phyloP scores from a whole-genome alignment of 176 grass and related monocot genomes.

The Canna indica region DNA sequence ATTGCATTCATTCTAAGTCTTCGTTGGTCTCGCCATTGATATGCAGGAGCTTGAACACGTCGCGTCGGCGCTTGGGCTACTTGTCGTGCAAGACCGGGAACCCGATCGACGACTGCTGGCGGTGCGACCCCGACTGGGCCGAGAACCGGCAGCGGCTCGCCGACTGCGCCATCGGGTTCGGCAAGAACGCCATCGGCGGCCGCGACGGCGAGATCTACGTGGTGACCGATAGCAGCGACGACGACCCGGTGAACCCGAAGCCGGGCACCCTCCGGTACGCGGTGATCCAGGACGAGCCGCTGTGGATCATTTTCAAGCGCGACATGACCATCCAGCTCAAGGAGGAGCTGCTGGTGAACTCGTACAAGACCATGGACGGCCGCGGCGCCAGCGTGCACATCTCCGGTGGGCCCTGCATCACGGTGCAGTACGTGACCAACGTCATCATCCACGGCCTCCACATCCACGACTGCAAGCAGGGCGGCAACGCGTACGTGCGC shows the following conservation, averaged over 20 bases:
- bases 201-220: slow-evolving; percentile 12
- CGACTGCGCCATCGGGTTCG: slow-evolving; percentile 25
- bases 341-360: slow-evolving; percentile 21
- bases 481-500: slow-evolving; percentile 19
- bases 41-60: slow-evolving; percentile 8
- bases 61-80: slow-evolving; percentile 10
- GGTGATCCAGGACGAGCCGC: slow-evolving; percentile 16
- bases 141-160: slow-evolving; percentile 17
- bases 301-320: slow-evolving; percentile 20
- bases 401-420: slow-evolving; percentile 20
- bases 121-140: slow-evolving; percentile 8
- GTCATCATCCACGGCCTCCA: slow-evolving; percentile 21
- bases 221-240: slow-evolving; percentile 18
- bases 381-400: slow-evolving; percentile 24
- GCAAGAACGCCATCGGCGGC: slow-evolving; percentile 16
- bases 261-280: slow-evolving; percentile 15
- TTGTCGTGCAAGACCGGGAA: slow-evolving; percentile 16
- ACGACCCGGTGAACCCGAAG: slow-evolving; percentile 21
- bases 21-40: neutral
- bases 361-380: slow-evolving; percentile 21
- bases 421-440: slow-evolving; percentile 16
- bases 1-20: neutral
- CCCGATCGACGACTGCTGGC: slow-evolving; percentile 23
- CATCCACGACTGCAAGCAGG: slow-evolving; percentile 24
- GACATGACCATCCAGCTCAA: slow-evolving; percentile 22